These are phyloP conservation scores for Coemansia sp. DNA, from an alignment of 192 early-diverging fungal genomes.

Conservation along the genomic window DNA sequence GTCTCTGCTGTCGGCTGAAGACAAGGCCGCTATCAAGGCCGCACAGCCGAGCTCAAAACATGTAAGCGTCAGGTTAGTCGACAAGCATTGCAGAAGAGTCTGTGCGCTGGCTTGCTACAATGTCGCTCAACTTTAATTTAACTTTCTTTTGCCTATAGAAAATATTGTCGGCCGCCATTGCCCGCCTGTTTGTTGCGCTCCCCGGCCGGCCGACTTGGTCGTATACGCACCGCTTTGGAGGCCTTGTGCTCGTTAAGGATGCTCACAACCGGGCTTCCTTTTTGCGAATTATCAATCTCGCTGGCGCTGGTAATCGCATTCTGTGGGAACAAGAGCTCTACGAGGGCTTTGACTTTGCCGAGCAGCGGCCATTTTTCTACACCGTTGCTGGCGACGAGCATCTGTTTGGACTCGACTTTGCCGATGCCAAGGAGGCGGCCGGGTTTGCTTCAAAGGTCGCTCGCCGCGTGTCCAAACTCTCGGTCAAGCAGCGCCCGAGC, in stretches of 20 bases:
- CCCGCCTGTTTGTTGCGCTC: constrained; percentile 72
- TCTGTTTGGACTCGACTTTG: constrained; percentile 72
- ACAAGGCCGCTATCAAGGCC: constrained; percentile 67
- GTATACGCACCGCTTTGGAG: constrained; percentile 72
- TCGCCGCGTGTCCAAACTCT: constrained; percentile 22
- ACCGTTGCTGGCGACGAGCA: constrained; percentile 72
- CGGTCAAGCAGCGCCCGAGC: constrained; percentile 22
- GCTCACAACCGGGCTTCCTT: constrained; percentile 66
- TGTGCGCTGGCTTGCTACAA: not conserved
- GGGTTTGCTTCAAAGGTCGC: constrained; percentile 67
- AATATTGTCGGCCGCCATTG: constrained; percentile 77
- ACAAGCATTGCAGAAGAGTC: not conserved
- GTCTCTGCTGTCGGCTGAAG: constrained; percentile 64
- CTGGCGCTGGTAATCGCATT: constrained; percentile 56
- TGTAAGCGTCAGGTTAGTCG: constrained; percentile 39
- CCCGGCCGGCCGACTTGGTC: constrained; percentile 69
- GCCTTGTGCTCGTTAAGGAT: constrained; percentile 68
- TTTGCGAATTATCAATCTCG: constrained; percentile 71
- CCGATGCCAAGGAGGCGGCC: constrained; percentile 66
- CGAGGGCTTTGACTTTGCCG: constrained; percentile 67
- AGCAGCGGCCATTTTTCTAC: constrained; percentile 69
- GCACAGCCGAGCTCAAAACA: constrained; percentile 61
- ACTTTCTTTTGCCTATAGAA: constrained; percentile 59
- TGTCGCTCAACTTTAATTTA: not conserved
- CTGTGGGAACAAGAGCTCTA: constrained; percentile 85